These are phyloP conservation scores for Ganoderma resinaceum DNA, from an alignment of 1,284 basidiomycete genomes.

Conservation along the genomic window DNA sequence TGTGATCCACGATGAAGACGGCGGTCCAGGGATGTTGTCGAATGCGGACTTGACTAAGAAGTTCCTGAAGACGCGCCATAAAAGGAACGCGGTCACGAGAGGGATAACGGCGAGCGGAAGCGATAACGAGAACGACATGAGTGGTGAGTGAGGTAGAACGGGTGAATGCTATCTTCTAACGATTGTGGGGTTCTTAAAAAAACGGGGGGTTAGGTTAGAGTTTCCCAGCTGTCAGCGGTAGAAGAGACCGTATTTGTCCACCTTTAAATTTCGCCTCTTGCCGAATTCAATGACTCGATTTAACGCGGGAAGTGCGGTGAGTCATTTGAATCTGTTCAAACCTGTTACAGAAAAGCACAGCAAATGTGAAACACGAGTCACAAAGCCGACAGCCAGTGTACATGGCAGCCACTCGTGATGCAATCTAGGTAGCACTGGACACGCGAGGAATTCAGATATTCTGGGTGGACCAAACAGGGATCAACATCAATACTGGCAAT, in stretches of 20 bases:
- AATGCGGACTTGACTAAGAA: neutral
- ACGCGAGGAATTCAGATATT: too few species aligned
- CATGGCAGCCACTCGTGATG: too few species aligned
- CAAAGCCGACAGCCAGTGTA: neutral
- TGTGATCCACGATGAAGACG: neutral
- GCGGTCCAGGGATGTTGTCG: conserved; percentile 4
- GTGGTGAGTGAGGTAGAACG: neutral
- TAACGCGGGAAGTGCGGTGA: too few species aligned
- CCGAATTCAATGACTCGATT: neutral
- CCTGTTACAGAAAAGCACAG: neutral
- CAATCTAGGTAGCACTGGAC: too few species aligned
- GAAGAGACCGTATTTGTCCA: neutral
- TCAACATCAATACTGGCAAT: too few species aligned
- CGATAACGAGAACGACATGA: neutral
- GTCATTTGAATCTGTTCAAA: neutral
- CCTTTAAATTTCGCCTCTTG: neutral
- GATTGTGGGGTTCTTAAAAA: neutral
- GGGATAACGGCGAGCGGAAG: neutral
- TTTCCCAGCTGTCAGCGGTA: neutral
- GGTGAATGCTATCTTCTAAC: neutral
- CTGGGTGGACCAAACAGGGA: too few species aligned
- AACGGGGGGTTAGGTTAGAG: neutral
- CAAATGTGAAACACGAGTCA: neutral
- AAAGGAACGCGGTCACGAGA: neutral
- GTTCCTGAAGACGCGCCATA: neutral